Evolutionary conservation across 78 protist species (phyloP).

Genomic region (Polysphondylium violaceum): DNA sequence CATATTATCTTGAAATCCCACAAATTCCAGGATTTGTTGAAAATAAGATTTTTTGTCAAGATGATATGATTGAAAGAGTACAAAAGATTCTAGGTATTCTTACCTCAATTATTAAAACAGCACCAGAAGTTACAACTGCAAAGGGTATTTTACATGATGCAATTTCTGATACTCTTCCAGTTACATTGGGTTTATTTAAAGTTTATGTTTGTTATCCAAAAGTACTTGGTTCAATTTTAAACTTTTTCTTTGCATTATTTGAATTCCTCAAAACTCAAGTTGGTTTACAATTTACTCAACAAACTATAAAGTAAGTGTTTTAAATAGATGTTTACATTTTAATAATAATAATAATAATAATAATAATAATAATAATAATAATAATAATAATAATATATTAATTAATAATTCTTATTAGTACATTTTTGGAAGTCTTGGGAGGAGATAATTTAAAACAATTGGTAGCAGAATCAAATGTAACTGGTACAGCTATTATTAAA

Average conservation of each 20-base stretch:
- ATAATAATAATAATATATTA: too few species aligned
- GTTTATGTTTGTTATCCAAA: slow-evolving; percentile 13
- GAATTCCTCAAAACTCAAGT: slow-evolving; percentile 52
- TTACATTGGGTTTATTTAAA: slow-evolving; percentile 22
- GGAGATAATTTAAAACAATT: slow-evolving; percentile 45
- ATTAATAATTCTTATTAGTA: slow-evolving; percentile 16
- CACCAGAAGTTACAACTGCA: slow-evolving; percentile 31
- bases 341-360: too few species aligned
- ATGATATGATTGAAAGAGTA: slow-evolving; percentile 36
- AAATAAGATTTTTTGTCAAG: slow-evolving; percentile 13
- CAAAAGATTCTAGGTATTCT: slow-evolving; percentile 19
- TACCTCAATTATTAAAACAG: slow-evolving; percentile 31
- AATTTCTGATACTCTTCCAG: slow-evolving; percentile 38
- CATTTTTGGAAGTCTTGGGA: slow-evolving; percentile 54
- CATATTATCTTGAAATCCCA: slow-evolving; percentile 25
- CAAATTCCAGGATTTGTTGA: slow-evolving; percentile 50
- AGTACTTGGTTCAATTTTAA: slow-evolving; percentile 20
- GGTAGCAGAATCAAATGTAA: slow-evolving; percentile 7
- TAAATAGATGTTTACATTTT: too few species aligned
- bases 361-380: background rate
- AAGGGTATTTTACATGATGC: slow-evolving; percentile 68
- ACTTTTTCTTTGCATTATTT: slow-evolving; percentile 58
- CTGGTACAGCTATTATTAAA: slow-evolving; percentile 21
- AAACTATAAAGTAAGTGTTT: slow-evolving; percentile 58
- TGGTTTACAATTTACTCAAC: slow-evolving; percentile 49